Evolutionary conservation across 306 rosid species (phyloP).

Genomic region (Lupinus albus): DNA sequence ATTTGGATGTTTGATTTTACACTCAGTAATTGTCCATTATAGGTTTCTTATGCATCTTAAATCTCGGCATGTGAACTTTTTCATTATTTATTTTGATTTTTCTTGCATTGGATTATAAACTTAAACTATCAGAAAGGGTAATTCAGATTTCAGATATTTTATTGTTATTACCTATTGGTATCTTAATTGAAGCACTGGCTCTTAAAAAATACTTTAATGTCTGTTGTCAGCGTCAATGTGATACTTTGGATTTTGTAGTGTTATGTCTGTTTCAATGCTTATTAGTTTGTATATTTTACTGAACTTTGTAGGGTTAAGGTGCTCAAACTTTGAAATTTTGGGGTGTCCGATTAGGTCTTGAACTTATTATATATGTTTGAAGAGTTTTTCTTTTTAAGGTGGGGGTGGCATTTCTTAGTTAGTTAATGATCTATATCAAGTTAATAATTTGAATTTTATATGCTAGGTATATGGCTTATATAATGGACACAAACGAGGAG

Average conservation of each 20-base stretch:
- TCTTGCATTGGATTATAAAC: not conserved
- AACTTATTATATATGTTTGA: not conserved
- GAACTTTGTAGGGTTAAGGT: not conserved
- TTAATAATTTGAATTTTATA: conserved; percentile 36
- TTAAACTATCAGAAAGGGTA: not conserved
- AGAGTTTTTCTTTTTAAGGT: not conserved
- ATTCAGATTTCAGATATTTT: conserved; percentile 5
- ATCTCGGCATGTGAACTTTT: not conserved
- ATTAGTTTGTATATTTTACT: not conserved
- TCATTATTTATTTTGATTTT: conserved; percentile 5
- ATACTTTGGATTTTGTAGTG: no score
- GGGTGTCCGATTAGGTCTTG: not conserved
- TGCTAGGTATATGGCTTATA: conserved; percentile 96
- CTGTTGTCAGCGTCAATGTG: no score
- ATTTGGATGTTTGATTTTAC: not conserved
- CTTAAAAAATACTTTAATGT: no score
- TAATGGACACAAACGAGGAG: conserved; percentile 99
- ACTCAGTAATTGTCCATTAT: not conserved
- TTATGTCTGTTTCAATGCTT: not conserved
- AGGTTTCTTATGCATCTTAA: conserved; percentile 8
- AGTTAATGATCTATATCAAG: conserved; percentile 24
- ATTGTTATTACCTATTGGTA: not conserved
- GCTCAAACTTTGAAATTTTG: conserved; percentile 1
- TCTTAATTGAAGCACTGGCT: no score
- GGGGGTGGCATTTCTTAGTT: not conserved